Conservation (phyloP, 305 asterid genomes). For the Stenogyne calaminthoides region DNA sequence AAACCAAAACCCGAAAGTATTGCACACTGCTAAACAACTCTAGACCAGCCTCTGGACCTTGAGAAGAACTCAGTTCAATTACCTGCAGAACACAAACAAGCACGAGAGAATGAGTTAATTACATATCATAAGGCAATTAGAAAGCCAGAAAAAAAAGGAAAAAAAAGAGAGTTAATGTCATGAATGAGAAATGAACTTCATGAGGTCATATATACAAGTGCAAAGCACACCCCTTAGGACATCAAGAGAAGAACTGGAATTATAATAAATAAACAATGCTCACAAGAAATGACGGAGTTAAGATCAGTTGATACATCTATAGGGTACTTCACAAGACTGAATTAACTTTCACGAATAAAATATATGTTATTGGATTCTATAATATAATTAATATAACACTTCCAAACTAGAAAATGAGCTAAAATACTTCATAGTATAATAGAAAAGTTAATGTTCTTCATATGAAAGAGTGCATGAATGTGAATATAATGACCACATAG, state of each 20-base stretch:
- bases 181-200: neutral
- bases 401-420: slow-evolving; percentile 17
- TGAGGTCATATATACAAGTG: neutral
- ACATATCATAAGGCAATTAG: neutral
- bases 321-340: neutral
- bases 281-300: neutral
- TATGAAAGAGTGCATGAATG: neutral
- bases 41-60: slow-evolving; percentile 83
- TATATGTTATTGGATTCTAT: neutral
- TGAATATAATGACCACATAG: neutral
- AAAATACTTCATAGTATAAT: neutral
- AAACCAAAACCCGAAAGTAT: slow-evolving; percentile 75
- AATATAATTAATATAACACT: neutral
- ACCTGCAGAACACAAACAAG: slow-evolving; percentile 46
- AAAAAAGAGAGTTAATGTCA: neutral
- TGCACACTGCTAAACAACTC: slow-evolving; percentile 63
- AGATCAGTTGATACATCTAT: neutral
- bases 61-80: slow-evolving; percentile 68
- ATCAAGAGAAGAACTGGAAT: neutral
- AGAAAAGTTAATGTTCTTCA: too few species aligned
- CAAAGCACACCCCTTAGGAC: neutral
- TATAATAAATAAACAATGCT: neutral
- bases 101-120: slow-evolving; percentile 26
- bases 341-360: neutral
- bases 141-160: neutral